Evolutionary conservation across 2,329 filamentous ascomycete species (phyloP).

Genomic region (Chaetomium sp.): DNA sequence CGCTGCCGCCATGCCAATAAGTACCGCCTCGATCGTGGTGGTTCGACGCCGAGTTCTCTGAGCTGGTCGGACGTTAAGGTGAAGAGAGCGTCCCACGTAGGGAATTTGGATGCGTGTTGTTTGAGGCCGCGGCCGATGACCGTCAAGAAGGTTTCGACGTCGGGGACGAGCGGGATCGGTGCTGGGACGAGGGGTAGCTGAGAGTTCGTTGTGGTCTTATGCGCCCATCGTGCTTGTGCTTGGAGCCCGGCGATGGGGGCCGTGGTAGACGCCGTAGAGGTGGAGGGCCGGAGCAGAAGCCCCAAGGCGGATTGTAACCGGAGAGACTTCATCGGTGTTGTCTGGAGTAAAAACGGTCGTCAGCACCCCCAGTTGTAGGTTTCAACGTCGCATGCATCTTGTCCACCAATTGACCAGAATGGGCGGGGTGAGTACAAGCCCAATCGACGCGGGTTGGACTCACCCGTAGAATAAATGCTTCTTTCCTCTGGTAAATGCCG

Average conservation of each 20-base stretch:
- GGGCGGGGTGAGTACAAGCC: neutral
- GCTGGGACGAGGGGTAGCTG: constrained; percentile 46
- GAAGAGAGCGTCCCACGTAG: constrained; percentile 87
- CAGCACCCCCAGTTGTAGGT: neutral
- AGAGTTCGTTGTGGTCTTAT: constrained; percentile 30
- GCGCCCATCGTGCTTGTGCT: constrained; percentile 38
- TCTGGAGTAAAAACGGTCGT: constrained; percentile 7
- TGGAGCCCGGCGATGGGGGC: constrained; percentile 15
- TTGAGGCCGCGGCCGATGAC: constrained; percentile 84
- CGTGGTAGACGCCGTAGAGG: constrained; percentile 26
- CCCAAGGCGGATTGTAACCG: constrained; percentile 26
- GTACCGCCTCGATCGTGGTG: constrained; percentile 73
- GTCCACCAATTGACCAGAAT: neutral
- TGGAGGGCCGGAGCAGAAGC: constrained; percentile 27
- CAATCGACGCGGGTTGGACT: neutral
- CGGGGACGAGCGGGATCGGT: constrained; percentile 79
- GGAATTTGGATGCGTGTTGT: constrained; percentile 78
- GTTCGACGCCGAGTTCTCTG: constrained; percentile 78
- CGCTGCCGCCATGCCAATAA: constrained; percentile 81
- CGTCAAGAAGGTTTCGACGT: constrained; percentile 77
- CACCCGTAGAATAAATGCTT: constrained; percentile 17
- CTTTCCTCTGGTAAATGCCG: constrained; percentile 7
- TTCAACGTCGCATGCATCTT: no score
- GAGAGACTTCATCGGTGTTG: constrained; percentile 26
- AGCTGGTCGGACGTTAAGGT: constrained; percentile 70